Percentiles rank a stretch among this genome's conserved stretches.
These are phyloP conservation scores for Begonia masoniana DNA, from an alignment of 306 rosid species.

Conservation along the genomic window DNA sequence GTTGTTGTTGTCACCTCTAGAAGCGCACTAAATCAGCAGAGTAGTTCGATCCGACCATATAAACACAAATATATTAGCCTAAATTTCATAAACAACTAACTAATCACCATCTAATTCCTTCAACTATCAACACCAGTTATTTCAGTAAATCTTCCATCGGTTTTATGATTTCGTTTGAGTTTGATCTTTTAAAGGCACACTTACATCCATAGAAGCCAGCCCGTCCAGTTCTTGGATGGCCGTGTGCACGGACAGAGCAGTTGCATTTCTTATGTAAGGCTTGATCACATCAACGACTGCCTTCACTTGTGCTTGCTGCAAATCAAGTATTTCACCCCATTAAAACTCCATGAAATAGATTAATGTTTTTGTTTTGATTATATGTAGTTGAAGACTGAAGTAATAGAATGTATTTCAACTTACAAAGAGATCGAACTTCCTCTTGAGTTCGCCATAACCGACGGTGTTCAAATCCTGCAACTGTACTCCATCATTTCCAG, in stretches of 20 bases:
- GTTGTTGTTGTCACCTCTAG: too few relatives aligned
- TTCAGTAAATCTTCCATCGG: slow-evolving; percentile 27
- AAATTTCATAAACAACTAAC: too few relatives aligned
- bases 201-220: slow-evolving; percentile 47
- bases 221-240: slow-evolving; percentile 65
- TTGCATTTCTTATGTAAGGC: slow-evolving; percentile 49
- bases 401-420: slow-evolving; percentile 18
- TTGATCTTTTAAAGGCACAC: slow-evolving; percentile 39
- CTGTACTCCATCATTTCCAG: slow-evolving; percentile 12
- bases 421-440: slow-evolving; percentile 63
- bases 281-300: slow-evolving; percentile 49
- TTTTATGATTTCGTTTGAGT: slow-evolving; percentile 42
- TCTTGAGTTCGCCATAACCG: slow-evolving; percentile 34
- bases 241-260: slow-evolving; percentile 32
- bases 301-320: slow-evolving; percentile 64
- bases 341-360: background rate
- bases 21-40: too few relatives aligned
- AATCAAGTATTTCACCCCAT: background rate
- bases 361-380: background rate
- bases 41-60: too few relatives aligned
- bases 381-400: background rate
- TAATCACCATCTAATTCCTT: too few relatives aligned
- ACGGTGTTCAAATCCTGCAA: slow-evolving; percentile 4
- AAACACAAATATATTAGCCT: too few relatives aligned
- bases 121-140: too few relatives aligned